Evolutionary conservation across 345 rosid genomes (phyloP), one percentile per base, ranked within the genome.

Genomic region (Citrus hindsii): DNA sequence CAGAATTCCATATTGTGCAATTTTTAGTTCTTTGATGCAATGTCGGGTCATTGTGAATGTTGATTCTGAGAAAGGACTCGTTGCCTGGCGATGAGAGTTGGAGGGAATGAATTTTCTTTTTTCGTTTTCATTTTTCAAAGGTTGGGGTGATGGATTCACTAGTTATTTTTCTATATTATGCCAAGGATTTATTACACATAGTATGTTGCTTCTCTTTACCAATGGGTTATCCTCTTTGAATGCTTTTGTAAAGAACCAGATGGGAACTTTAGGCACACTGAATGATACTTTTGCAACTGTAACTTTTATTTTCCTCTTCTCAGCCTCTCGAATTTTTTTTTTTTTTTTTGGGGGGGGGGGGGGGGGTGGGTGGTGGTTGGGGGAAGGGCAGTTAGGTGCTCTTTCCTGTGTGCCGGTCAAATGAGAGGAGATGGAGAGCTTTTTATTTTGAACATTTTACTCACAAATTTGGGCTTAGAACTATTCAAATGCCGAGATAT

Each of bases 401-500:
- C 25, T 9, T 66, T 46, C 13, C 27, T 18, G 40, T 66, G 24
- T 65, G 46, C 37, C 0, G 12, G 35, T 64, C n/a, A 0, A 35
- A 37, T 30, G n/a, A 30, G 74, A 53, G 62, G 5, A 18, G 62
- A 3, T 21, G 14, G 42, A 9, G 74, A 71, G 74, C 55, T 51
- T 6, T 30, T 51, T 30, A 51, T 51, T 7, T 53, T 71, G 25
- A 30, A 5, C 32, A 71, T 53, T 21, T 71, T 30, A 9, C 16
- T 19, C 61, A 70, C 27, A 30, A 71, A 16, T 53, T 71, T 53
- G 46, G 74, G 24, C 63, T 53, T 53, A 71, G 63, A 71, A 71
- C 75, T 81, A 63, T 76, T 86, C 75, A 79, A 80, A 71, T 87
- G 69, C 80, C 85, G 83, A 79, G 89, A 76, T 83, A 82, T 82